Evolutionary conservation across 495 filamentous ascomycete genomes (phyloP), one percentile per base, ranked within the genome.

Genomic region (Neurospora sp.): DNA sequence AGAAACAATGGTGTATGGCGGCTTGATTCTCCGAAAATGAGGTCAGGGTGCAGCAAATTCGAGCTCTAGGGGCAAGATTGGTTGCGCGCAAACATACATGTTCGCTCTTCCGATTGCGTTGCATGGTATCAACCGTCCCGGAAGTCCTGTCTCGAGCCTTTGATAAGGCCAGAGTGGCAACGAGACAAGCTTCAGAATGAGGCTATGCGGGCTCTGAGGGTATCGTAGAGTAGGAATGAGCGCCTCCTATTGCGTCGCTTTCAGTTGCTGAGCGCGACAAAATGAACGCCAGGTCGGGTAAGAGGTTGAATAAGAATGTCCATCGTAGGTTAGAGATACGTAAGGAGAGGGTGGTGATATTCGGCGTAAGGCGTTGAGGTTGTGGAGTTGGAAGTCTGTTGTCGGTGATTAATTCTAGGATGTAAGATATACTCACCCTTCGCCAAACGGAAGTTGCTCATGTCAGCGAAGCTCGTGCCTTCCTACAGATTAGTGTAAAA

Each of bases 21-120:
- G 28, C 28, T 28, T 66, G 28, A 66, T 66, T 66, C 4, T 66
- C 28, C 24, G 21, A 66, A 66, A 34, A 6, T 34, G 54, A 24
- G 6, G 13, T 15, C 28, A 17, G 54, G 48, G 11, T 66, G 54
- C 28, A 36, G 28, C 7, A 17, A 36, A 34, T 9, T 34, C 28
- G 15, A 36, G 28, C 13, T 66, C 15, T 19, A 36, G 28, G 24
- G 24, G 54, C 17, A 28, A 34, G 2, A 15, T 66, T 17, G 19
- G 36, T n/a, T 19, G 39, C 21, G 31, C 15, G 19, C 5, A 34
- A 13, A 76, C 54, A 5, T 69, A 77, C 75, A 71, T 43, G 39
- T 59, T 77, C 73, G 39, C 72, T 77, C 17, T 75, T 72, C n/a
- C 71, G 42, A 70, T 77, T 74, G 31, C 74, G 39, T 42, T 69